phyloP scores from a whole-genome alignment of 139 green algal genomes.

The Closterium sp. region DNA sequence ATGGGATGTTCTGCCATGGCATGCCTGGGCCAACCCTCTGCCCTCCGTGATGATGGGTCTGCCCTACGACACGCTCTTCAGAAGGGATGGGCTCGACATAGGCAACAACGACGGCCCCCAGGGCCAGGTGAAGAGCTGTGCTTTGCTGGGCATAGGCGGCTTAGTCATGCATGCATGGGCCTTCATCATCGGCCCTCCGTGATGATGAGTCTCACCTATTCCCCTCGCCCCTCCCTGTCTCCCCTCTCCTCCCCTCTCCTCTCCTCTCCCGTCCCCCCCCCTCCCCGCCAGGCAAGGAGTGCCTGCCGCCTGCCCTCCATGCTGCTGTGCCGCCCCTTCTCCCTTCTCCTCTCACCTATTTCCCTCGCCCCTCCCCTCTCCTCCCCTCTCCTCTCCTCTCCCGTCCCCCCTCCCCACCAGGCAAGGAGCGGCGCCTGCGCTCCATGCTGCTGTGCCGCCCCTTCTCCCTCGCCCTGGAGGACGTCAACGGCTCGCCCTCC shows the following conservation, averaged over 20 bases:
- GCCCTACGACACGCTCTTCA: no score
- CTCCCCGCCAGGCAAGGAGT: background rate
- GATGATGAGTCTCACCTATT: background rate
- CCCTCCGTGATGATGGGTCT: no score
- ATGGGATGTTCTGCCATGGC: no score
- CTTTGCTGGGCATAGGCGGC: no score
- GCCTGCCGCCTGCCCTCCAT: background rate
- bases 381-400: background rate
- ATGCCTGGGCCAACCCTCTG: no score
- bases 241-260: background rate
- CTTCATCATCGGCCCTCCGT: no score
- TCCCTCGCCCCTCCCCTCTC: background rate
- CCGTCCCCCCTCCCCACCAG: background rate
- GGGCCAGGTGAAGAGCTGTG: no score
- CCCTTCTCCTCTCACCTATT: background rate
- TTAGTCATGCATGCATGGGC: no score
- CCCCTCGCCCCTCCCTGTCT: background rate
- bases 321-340: conserved; percentile 23
- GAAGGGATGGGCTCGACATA: no score
- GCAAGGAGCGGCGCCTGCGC: background rate
- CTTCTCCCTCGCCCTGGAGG: conserved; percentile 46
- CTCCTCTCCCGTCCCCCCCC: background rate
- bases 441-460: conserved; percentile 45
- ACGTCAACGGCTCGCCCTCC: conserved; percentile 41
- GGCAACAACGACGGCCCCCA: no score